phyloP scores from a whole-genome alignment of 139 green algal species.

The Diplosphaera chodatii region DNA sequence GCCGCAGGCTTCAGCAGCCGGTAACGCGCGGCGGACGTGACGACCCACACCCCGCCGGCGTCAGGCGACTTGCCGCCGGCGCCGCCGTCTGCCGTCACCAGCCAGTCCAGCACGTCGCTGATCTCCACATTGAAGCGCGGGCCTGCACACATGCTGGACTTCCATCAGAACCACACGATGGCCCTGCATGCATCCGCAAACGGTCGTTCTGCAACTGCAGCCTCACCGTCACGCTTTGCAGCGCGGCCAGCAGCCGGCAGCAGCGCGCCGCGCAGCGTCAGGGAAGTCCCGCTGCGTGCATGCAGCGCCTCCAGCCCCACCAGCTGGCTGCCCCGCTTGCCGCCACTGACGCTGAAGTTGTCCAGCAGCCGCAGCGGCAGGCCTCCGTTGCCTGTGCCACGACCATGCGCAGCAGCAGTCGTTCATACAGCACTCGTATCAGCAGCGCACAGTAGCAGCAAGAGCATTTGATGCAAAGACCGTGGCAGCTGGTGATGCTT shows the following conservation, averaged over 20 bases:
- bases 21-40: background rate
- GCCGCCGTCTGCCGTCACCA: background rate
- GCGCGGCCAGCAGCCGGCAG: too few species aligned
- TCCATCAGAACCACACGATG: too few species aligned
- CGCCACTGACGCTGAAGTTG: constrained; percentile 6
- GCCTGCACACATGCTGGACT: background rate
- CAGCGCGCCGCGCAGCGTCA: background rate
- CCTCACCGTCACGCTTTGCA: constrained; percentile 4
- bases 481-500: background rate
- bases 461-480: too few species aligned
- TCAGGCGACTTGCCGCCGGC: background rate
- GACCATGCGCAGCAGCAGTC: background rate
- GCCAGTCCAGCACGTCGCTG: background rate
- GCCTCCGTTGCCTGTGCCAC: background rate
- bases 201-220: background rate
- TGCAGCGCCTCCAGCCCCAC: constrained; percentile 2
- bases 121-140: background rate
- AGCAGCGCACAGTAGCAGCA: background rate
- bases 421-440: too few species aligned
- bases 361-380: constrained; percentile 25
- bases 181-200: too few species aligned
- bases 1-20: constrained; percentile 5
- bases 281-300: background rate
- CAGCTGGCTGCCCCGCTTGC: background rate
- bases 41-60: background rate